phyloP scores from a whole-genome alignment of 75 land plant genomes.

The Pinus albicaulis region DNA sequence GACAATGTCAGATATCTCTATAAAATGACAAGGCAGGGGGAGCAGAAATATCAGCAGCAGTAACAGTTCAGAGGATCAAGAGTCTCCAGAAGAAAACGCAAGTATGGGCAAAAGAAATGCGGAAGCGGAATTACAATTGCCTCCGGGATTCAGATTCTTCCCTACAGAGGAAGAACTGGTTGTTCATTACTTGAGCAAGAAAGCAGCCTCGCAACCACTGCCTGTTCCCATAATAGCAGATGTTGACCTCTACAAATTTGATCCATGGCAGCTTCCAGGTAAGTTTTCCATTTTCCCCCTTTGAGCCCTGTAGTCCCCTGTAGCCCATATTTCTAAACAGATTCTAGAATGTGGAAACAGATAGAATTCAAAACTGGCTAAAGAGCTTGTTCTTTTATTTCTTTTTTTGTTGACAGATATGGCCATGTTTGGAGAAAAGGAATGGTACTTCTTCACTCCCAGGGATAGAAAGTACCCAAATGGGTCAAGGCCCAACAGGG shows the following conservation, averaged over 20 bases:
- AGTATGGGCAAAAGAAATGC: slow-evolving; percentile 13
- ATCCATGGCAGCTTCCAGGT: slow-evolving; percentile 30
- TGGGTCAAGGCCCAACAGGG: slow-evolving; percentile 17
- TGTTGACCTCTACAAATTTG: slow-evolving; percentile 29
- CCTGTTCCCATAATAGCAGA: slow-evolving; percentile 34
- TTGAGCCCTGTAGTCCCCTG: no score
- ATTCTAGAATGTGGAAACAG: neutral
- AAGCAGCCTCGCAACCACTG: slow-evolving; percentile 10
- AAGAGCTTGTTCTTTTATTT: neutral
- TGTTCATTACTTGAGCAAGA: slow-evolving; percentile 24
- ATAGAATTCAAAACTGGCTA: neutral
- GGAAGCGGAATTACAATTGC: slow-evolving; percentile 23
- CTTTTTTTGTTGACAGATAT: neutral
- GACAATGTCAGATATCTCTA: no score
- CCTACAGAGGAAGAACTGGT: slow-evolving; percentile 35
- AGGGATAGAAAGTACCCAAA: slow-evolving; percentile 13
- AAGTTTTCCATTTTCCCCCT: neutral
- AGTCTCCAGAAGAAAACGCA: no score
- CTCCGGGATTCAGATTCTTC: slow-evolving; percentile 29
- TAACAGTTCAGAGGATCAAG: no score
- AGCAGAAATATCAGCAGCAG: no score
- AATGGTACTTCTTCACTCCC: slow-evolving; percentile 14
- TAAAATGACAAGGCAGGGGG: no score
- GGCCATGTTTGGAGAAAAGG: slow-evolving; percentile 6
- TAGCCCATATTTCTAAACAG: no score